phyloP scores from a whole-genome alignment of 352 stramenopile genomes.

The Phytopythium oedochilum region DNA sequence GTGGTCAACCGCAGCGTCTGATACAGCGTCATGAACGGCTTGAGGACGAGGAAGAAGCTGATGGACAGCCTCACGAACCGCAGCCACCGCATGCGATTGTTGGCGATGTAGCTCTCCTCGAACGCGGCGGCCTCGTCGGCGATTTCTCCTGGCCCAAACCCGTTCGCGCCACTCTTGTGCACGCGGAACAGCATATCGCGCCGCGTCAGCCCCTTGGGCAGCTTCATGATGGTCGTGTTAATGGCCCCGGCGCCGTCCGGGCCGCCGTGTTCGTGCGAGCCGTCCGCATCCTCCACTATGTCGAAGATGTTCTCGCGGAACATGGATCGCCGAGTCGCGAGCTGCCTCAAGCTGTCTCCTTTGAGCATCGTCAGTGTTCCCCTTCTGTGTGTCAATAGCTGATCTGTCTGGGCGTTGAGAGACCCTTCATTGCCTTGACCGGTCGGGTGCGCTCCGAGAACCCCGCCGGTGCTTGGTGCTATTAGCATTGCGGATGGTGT shows the following conservation, averaged over 20 bases:
- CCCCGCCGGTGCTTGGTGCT: neutral
- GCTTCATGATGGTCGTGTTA: slow-evolving; percentile 69
- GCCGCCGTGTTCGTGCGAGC: slow-evolving; percentile 20
- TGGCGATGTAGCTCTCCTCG: slow-evolving; percentile 66
- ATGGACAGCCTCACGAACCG: slow-evolving; percentile 67
- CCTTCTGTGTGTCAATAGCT: slow-evolving; percentile 13
- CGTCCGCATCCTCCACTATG: slow-evolving; percentile 65
- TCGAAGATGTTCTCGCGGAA: slow-evolving; percentile 75
- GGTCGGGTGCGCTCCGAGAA: neutral
- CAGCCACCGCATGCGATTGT: slow-evolving; percentile 65
- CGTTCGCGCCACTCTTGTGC: slow-evolving; percentile 15
- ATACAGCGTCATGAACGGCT: slow-evolving; percentile 78
- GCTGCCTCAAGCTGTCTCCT: slow-evolving; percentile 26
- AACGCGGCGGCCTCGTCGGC: slow-evolving; percentile 59
- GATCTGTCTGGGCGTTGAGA: neutral
- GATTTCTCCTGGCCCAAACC: slow-evolving; percentile 12
- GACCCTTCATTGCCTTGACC: neutral
- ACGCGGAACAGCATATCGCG: slow-evolving; percentile 62
- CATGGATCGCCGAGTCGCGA: slow-evolving; percentile 30
- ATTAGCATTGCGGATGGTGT: neutral
- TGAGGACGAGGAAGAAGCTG: slow-evolving; percentile 57
- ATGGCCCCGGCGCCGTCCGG: slow-evolving; percentile 12
- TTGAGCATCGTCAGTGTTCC: slow-evolving; percentile 33
- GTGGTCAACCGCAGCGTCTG: slow-evolving; percentile 44
- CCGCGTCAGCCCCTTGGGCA: slow-evolving; percentile 63